phyloP scores from a whole-genome alignment of 164 flowering plant genomes.

The Dillenia suffruticosa region DNA sequence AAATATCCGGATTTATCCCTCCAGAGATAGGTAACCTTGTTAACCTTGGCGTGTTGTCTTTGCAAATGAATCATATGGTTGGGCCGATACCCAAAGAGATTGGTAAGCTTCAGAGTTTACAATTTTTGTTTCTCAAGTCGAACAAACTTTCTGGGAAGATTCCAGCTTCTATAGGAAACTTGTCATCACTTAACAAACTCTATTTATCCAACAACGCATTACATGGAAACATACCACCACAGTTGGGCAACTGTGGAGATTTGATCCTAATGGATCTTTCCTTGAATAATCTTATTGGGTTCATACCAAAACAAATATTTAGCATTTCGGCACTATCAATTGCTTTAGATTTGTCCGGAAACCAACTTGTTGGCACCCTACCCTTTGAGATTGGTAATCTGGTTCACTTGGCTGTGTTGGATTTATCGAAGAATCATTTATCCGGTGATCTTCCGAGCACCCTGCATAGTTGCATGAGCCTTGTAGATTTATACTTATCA shows the following conservation, averaged over 20 bases:
- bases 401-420: background rate
- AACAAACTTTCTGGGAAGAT: constrained; percentile 4
- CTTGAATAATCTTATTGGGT: background rate
- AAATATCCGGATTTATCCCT: background rate
- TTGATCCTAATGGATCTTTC: constrained; percentile 6
- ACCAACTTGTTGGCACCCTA: background rate
- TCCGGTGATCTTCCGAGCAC: constrained; percentile 3
- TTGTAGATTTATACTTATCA: too few relatives aligned
- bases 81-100: background rate
- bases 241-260: background rate
- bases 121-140: background rate
- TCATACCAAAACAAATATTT: background rate
- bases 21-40: background rate
- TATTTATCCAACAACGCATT: background rate
- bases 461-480: too few relatives aligned
- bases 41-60: background rate
- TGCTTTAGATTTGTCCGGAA: background rate
- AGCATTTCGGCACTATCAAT: background rate
- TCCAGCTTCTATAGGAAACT: constrained; percentile 4
- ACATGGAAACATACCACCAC: constrained; percentile 9
- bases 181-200: background rate
- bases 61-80: background rate
- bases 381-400: background rate
- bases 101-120: constrained; percentile 2
- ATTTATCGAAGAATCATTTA: constrained; percentile 2